These are phyloP conservation scores for Fistulinella cinereoalba DNA, from an alignment of 1,284 basidiomycete species.

Conservation along the genomic window DNA sequence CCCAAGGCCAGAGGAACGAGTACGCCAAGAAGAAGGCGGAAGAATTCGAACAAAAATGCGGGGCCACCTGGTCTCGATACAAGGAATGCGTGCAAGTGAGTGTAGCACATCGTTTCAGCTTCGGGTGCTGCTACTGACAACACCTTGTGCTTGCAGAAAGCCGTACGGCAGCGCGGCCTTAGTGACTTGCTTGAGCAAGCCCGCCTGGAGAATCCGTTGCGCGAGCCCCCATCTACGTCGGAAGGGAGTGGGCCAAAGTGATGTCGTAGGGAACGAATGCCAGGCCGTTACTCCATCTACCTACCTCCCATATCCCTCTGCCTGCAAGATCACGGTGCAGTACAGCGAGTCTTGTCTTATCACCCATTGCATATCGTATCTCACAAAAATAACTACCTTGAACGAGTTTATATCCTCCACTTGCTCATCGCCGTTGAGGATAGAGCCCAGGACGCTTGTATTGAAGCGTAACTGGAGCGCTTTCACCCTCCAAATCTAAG, in stretches of 20 bases:
- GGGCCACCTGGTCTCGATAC: constrained; percentile 77
- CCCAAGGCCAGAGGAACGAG: constrained; percentile 37
- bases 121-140: background rate
- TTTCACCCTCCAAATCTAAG: too few species aligned
- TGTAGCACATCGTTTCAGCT: background rate
- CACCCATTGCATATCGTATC: too few species aligned
- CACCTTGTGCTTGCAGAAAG: constrained; percentile 52
- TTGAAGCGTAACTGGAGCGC: too few species aligned
- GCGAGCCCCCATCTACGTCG: constrained; percentile 40
- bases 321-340: too few species aligned
- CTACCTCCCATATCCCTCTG: too few species aligned
- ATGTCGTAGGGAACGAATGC: constrained; percentile 1
- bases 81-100: constrained; percentile 73
- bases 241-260: constrained; percentile 11
- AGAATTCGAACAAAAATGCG: constrained; percentile 82
- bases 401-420: too few species aligned
- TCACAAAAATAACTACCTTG: too few species aligned
- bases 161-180: constrained; percentile 77
- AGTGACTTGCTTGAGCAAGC: constrained; percentile 77
- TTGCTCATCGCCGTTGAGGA: too few species aligned
- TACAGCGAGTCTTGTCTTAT: too few species aligned
- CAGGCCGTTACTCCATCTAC: background rate
- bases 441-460: too few species aligned
- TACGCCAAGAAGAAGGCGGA: constrained; percentile 60
- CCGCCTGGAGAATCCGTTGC: constrained; percentile 76